Evolutionary conservation across 139 green algal species (phyloP), one percentile per base, ranked within the genome.

Genomic region (Micromonas pusilla): DNA sequence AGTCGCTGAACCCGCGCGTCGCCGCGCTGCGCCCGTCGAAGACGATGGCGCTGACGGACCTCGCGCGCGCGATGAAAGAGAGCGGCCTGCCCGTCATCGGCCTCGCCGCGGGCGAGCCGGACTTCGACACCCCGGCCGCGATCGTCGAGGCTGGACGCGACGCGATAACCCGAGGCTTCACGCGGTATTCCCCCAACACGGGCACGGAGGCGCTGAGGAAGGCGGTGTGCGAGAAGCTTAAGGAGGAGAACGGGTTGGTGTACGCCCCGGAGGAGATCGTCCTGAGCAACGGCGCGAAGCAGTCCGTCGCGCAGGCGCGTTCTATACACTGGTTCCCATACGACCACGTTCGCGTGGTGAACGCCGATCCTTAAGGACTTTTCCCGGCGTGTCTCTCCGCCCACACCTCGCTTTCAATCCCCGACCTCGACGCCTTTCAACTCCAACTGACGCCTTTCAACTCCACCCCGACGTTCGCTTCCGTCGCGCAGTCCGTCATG

Each of bases 41-140:
- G 79, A 98, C 94, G 0, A 93, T 97, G 89, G 88, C 87, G n/a
- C 85, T 98, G 1, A 97, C 93, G 0, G 94, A 98, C 73, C 66
- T 94, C 20, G 94, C 94, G 1, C 85, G 84, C 16, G 85, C 83
- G 13, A 37, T 88, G 45, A 73, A 80, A 52, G 81, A 76, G 62
- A 37, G 33, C 20, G 80, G 75, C 30, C 2, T 52, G n/a, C 30
- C 54, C 36, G 60, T 80, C 34, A 95, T 99, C 52, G 88, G 89
- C 2, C 82, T 99, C 32, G 92, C 93, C 0, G 95, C 92, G 2
- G 94, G 95, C 0, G 95, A 98, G 80, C 93, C 94, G 1, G 95
- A 98, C 81, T 98, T 99, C 81, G 92, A 95, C 84, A 98, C 95
- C 0, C 95, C 95, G 0, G 79, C 77, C 0, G 75, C 79, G 1